Evolutionary conservation across 306 rosid species (phyloP).

Genomic region (Gillenia trifoliata): DNA sequence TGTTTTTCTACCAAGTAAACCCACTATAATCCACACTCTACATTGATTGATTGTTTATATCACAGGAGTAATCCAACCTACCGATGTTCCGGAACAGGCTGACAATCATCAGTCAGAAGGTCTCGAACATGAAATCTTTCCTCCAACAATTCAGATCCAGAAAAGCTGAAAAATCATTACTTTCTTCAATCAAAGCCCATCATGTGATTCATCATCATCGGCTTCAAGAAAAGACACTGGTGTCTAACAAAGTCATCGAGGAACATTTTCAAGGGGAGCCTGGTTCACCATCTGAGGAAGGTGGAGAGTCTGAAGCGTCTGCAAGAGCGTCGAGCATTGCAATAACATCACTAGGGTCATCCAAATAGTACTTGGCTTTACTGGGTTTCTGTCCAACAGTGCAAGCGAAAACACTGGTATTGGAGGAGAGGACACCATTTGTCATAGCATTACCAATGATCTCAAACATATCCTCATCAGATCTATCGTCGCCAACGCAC

Average conservation of each 20-base stretch:
- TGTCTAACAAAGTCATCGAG: slow-evolving; percentile 10
- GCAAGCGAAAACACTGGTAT: slow-evolving; percentile 49
- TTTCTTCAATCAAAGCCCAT: slow-evolving; percentile 11
- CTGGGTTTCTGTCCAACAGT: slow-evolving; percentile 77
- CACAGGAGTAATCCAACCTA: slow-evolving; percentile 13
- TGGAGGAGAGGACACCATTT: slow-evolving; percentile 33
- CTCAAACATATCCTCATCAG: slow-evolving; percentile 75
- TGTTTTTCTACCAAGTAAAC: neutral
- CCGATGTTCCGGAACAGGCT: neutral
- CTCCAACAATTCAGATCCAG: slow-evolving; percentile 6
- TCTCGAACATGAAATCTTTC: neutral
- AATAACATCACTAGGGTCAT: slow-evolving; percentile 56
- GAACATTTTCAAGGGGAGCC: slow-evolving; percentile 15
- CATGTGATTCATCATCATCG: slow-evolving; percentile 5
- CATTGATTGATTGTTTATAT: neutral
- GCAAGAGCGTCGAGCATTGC: slow-evolving; percentile 57
- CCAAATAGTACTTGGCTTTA: slow-evolving; percentile 66
- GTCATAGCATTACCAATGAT: slow-evolving; percentile 39
- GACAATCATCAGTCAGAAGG: neutral
- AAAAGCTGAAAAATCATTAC: neutral
- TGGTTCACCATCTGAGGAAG: slow-evolving; percentile 23
- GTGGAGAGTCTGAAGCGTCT: slow-evolving; percentile 34
- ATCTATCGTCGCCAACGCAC: slow-evolving; percentile 65
- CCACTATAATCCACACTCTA: slow-evolving; percentile 11
- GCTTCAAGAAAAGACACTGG: slow-evolving; percentile 11